A percentile compares a stretch with the other conserved stretches of the same genome.
Evolutionary conservation across 2,329 filamentous ascomycete species (phyloP).

Genomic region (Sclerotinia borealis): DNA sequence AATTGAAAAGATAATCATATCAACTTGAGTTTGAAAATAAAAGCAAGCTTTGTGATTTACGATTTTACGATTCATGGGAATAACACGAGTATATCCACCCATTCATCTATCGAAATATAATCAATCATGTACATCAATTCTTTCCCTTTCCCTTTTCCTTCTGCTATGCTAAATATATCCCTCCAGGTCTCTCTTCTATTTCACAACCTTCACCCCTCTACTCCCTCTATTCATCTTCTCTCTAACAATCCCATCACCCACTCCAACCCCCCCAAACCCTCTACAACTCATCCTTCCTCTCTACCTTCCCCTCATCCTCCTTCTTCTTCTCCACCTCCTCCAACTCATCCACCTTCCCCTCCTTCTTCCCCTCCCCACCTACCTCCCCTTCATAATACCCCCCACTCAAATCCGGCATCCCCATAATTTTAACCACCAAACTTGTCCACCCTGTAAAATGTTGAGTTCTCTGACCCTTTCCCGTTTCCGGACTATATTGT

Average conservation of each 20-base stretch:
- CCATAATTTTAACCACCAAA: slow-evolving; percentile 94
- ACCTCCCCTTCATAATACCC: slow-evolving; percentile 19
- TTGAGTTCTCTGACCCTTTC: slow-evolving; percentile 88
- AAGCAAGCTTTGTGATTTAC: too few relatives aligned
- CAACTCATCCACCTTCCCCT: neutral
- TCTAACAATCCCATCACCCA: neutral
- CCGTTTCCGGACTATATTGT: slow-evolving; percentile 93
- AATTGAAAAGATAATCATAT: too few relatives aligned
- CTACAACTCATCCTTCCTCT: neutral
- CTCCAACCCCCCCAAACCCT: too few relatives aligned
- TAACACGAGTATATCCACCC: too few relatives aligned
- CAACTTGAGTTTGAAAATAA: too few relatives aligned
- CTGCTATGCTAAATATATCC: too few relatives aligned
- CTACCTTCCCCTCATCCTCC: neutral
- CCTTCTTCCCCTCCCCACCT: neutral
- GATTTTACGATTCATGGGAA: too few relatives aligned
- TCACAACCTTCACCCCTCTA: neutral
- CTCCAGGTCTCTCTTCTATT: too few relatives aligned
- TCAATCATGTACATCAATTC: too few relatives aligned
- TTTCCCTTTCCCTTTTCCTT: too few relatives aligned
- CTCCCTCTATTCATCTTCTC: neutral
- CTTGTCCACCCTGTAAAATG: slow-evolving; percentile 99
- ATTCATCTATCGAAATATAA: too few relatives aligned
- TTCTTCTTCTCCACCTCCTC: neutral
- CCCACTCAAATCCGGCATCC: slow-evolving; percentile 63